Evolutionary conservation across 1,284 basidiomycete genomes (phyloP), one percentile per base, ranked within the genome.

Genomic region (Boletus coffeatus): DNA sequence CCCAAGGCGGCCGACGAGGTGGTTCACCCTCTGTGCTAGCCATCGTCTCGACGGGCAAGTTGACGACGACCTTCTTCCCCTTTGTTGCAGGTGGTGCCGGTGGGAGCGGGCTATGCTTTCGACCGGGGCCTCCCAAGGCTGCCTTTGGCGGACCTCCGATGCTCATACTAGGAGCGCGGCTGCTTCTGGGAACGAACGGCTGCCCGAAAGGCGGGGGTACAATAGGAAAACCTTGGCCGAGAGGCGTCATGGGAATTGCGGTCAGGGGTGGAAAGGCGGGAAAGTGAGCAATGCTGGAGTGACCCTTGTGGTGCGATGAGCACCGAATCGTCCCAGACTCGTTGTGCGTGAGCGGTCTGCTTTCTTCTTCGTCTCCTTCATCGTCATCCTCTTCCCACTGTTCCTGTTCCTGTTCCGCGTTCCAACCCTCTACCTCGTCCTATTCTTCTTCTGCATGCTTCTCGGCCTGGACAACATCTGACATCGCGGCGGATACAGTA

Each of bases 101-200:
- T 36, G 80, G 86, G 62, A 88, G 74, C 16, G 89, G 88, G 71
- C 85, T 88, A 60, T 85, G 80, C 75, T 90, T 92, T 60, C 88
- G 81, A 60, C 84, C 82, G 8, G 89, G 90, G 2, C 90, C 90
- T 16, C 90, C 90, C 6, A 93, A 77, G 2, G 85, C 81, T 2
- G 91, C 91, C 72, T 93, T 93, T 16, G 91, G 90, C 13, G 90
- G 90, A 5, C 90, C 90, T 14, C 91, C 91, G 14, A 79, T 76
- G 67, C 78, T 82, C 63, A 93, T 80, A 69, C 88, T 91, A 36
- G 83, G 81, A 62, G 89, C 83, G 61, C 90, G 74, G 65, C 83
- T 79, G 66, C 79, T 80, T 78, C 81, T 77, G 14, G 81, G 85
- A 48, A 78, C 71, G 66, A 87, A 88, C 0, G 83, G 80, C 53